Evolutionary conservation across 2,329 filamentous ascomycete species (phyloP).

Genomic region (Exophiala lecanii-corni): DNA sequence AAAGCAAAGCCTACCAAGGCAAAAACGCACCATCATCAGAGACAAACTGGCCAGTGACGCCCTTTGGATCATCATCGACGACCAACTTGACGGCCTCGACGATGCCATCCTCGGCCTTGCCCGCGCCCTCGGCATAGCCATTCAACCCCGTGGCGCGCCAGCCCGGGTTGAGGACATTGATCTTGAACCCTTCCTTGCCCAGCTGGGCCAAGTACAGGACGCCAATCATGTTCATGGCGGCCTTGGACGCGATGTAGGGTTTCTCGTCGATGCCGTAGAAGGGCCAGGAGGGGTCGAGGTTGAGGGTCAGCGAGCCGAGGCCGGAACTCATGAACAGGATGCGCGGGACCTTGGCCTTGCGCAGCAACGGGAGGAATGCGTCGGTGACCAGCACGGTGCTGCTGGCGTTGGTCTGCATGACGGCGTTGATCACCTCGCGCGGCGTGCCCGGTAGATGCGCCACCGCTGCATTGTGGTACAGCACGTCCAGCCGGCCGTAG

Average conservation of each 20-base stretch:
- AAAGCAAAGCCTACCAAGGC: background rate
- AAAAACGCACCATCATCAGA: background rate
- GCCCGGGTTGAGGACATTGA: conserved; percentile 19
- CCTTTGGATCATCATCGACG: background rate
- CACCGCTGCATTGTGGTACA: conserved; percentile 26
- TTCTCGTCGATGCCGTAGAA: conserved; percentile 9
- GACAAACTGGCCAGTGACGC: background rate
- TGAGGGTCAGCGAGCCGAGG: conserved; percentile 12
- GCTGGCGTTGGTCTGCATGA: conserved; percentile 20
- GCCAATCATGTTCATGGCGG: conserved; percentile 19
- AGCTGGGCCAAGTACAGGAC: conserved; percentile 12
- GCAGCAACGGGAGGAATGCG: conserved; percentile 18
- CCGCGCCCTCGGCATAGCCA: conserved; percentile 4
- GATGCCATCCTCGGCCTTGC: conserved; percentile 9
- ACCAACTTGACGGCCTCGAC: conserved; percentile 15
- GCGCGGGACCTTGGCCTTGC: conserved; percentile 16
- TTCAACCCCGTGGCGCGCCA: conserved; percentile 17
- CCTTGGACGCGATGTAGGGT: conserved; percentile 16
- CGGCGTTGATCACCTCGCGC: conserved; percentile 14
- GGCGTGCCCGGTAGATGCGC: conserved; percentile 1
- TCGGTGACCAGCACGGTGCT: conserved; percentile 15
- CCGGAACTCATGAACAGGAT: conserved; percentile 22
- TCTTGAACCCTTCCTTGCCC: conserved; percentile 20
- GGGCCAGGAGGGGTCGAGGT: conserved; percentile 8
- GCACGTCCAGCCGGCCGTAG: conserved; percentile 21